These are phyloP conservation scores for Leucoagaricus sp. DNA, from an alignment of 1,284 basidiomycete species.

Conservation along the genomic window DNA sequence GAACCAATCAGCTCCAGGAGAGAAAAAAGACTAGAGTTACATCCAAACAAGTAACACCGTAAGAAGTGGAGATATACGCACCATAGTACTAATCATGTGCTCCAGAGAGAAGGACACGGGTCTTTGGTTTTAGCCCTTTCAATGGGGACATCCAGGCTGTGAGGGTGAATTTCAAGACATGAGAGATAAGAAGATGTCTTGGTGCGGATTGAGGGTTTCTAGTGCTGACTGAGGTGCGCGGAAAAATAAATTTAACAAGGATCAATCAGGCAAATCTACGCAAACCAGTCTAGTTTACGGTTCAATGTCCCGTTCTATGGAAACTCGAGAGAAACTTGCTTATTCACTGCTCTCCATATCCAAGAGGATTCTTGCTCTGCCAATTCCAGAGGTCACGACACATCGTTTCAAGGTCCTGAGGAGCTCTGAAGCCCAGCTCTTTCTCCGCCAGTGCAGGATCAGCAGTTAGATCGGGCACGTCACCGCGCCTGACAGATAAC, in stretches of 20 bases:
- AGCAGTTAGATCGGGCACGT: constrained; percentile 97
- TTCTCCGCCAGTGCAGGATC: constrained; percentile 90
- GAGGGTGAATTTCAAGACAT: background rate
- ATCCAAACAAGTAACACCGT: too few species aligned
- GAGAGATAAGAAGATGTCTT: too few species aligned
- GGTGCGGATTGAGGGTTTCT: too few species aligned
- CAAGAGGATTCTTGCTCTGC: constrained; percentile 83
- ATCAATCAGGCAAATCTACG: background rate
- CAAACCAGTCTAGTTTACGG: too few species aligned
- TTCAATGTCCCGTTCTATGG: too few species aligned
- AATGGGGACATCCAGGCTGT: background rate
- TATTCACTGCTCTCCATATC: constrained; percentile 46
- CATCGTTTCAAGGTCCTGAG: constrained; percentile 83
- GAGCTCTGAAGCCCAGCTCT: constrained; percentile 94
- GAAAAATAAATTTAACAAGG: background rate
- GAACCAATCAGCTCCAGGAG: background rate
- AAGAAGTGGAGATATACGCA: background rate
- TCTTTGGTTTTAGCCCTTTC: constrained; percentile 2
- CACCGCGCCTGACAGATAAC: constrained; percentile 69
- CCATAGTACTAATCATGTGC: background rate
- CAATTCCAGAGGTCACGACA: constrained; percentile 94
- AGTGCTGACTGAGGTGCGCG: too few species aligned
- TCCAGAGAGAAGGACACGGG: background rate
- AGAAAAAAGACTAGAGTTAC: too few species aligned
- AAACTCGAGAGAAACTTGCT: too few species aligned